phyloP scores from a whole-genome alignment of 768 basidiomycete species.

The Hericium coralloides region DNA sequence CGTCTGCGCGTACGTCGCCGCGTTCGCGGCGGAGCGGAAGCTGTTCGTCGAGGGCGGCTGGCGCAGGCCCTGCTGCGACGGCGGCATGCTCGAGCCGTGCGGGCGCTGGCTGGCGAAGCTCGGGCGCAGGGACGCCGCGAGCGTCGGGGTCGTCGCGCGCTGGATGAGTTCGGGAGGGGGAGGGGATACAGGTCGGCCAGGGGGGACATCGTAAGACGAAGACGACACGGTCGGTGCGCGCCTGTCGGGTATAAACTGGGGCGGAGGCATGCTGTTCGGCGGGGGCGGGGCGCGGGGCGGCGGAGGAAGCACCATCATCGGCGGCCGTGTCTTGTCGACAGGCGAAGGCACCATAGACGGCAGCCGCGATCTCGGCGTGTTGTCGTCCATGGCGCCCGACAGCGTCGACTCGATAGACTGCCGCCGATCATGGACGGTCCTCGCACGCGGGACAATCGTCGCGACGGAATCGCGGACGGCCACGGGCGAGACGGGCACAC shows the following conservation, averaged over 20 bases:
- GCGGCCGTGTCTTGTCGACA: constrained; percentile 74
- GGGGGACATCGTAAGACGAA: constrained; percentile 51
- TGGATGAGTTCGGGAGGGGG: constrained; percentile 89
- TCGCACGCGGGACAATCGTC: constrained; percentile 39
- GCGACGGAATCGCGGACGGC: constrained; percentile 44
- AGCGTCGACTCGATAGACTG: constrained; percentile 67
- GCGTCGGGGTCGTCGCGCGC: constrained; percentile 82
- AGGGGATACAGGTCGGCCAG: constrained; percentile 85
- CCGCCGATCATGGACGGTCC: constrained; percentile 49
- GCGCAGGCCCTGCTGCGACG: constrained; percentile 54
- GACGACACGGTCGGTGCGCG: constrained; percentile 36
- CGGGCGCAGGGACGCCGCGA: constrained; percentile 47
- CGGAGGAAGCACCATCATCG: constrained; percentile 71
- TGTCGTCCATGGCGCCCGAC: constrained; percentile 42
- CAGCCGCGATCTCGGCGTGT: constrained; percentile 46
- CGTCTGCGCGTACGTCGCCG: constrained; percentile 43
- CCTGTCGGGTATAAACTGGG: constrained; percentile 66
- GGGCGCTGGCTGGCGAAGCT: constrained; percentile 40
- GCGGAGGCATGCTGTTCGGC: constrained; percentile 62
- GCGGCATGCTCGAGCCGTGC: constrained; percentile 71
- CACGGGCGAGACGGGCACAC: constrained; percentile 30
- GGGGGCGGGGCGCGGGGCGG: constrained; percentile 74
- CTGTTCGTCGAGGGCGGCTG: constrained; percentile 74
- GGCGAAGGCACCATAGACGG: constrained; percentile 44
- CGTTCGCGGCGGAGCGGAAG: constrained; percentile 67